Conservation (phyloP, 2,329 filamentous ascomycete species). For the Parastagonospora nodorum region DNA sequence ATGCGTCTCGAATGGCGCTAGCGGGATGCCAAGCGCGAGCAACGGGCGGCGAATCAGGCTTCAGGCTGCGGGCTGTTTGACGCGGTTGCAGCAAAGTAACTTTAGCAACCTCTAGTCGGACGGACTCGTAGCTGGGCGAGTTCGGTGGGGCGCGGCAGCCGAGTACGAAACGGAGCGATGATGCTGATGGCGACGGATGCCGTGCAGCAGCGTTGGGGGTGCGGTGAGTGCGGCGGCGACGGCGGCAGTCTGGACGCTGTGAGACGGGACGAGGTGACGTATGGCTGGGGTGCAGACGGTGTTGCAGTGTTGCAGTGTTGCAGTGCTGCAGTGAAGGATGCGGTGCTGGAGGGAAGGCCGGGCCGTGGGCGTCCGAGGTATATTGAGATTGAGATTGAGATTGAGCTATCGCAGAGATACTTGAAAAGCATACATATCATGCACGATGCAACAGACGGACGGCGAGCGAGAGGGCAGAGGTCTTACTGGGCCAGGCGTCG, state of each 20-base stretch:
- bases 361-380: background rate
- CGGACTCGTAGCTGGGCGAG: background rate
- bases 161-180: slow-evolving; percentile 25
- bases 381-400: too few species aligned
- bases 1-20: slow-evolving; percentile 15
- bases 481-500: slow-evolving; percentile 4
- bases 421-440: too few species aligned
- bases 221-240: slow-evolving; percentile 7
- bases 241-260: slow-evolving; percentile 17
- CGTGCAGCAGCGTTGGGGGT: slow-evolving; percentile 15
- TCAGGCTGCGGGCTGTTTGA: slow-evolving; percentile 18
- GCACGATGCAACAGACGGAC: background rate
- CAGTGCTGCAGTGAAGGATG: background rate
- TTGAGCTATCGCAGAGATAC: too few species aligned
- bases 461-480: background rate
- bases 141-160: slow-evolving; percentile 21
- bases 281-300: slow-evolving; percentile 3
- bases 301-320: too few species aligned
- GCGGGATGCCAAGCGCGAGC: slow-evolving; percentile 27
- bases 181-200: slow-evolving; percentile 14
- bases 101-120: background rate
- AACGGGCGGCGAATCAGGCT: slow-evolving; percentile 26
- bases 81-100: slow-evolving; percentile 15
- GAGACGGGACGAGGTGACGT: slow-evolving; percentile 27
- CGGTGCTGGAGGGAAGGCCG: background rate